These are phyloP conservation scores for Mycena metata DNA, from an alignment of 768 basidiomycete species.

Conservation along the genomic window DNA sequence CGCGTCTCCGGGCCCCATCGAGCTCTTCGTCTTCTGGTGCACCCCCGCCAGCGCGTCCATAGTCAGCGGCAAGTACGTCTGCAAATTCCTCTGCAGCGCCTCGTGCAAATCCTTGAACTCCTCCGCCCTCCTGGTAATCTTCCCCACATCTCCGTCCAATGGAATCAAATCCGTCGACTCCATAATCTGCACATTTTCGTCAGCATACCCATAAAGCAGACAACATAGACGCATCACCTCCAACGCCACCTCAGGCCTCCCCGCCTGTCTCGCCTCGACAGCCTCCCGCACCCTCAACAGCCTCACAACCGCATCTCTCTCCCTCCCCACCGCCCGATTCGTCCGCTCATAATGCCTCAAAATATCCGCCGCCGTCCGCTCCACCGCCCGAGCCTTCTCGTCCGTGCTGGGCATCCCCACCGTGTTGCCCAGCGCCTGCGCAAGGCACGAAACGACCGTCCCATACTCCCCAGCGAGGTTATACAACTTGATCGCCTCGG, in stretches of 20 bases:
- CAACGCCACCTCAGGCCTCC: conserved; percentile 81
- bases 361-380: conserved; percentile 83
- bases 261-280: conserved; percentile 78
- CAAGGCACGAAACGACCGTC: conserved; percentile 90
- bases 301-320: conserved; percentile 79
- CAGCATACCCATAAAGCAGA: neutral
- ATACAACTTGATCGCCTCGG: conserved; percentile 95
- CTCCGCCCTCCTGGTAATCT: conserved; percentile 88
- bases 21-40: conserved; percentile 81
- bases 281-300: conserved; percentile 87
- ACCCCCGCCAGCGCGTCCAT: conserved; percentile 93
- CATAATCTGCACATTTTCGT: conserved; percentile 69
- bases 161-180: conserved; percentile 91
- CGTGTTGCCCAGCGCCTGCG: conserved; percentile 87
- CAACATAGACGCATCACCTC: conserved; percentile 68
- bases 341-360: conserved; percentile 84
- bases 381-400: conserved; percentile 76
- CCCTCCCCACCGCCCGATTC: conserved; percentile 79
- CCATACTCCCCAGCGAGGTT: conserved; percentile 93
- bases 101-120: conserved; percentile 92
- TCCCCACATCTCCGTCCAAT: conserved; percentile 84
- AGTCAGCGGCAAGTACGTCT: conserved; percentile 86
- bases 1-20: conserved; percentile 74
- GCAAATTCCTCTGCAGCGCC: conserved; percentile 89
- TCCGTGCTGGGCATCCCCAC: conserved; percentile 73